These are phyloP conservation scores for Fusarium floridanum DNA, from an alignment of 2,329 filamentous ascomycete species.

Conservation along the genomic window DNA sequence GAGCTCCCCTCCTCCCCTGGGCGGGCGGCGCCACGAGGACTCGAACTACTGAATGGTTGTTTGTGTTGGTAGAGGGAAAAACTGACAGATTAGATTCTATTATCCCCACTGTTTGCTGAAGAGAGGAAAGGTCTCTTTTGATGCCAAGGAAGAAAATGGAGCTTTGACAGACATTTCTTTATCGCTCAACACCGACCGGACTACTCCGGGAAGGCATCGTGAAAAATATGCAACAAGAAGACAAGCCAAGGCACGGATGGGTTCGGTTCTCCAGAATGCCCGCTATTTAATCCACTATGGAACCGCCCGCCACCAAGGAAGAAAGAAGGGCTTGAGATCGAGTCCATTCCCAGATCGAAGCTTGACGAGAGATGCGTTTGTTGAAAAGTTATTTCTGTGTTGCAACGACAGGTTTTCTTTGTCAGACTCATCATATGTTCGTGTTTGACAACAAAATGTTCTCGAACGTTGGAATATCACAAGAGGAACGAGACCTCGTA, in stretches of 20 bases:
- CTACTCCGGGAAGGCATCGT: conserved; percentile 25
- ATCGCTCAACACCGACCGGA: conserved; percentile 30
- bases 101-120: background rate
- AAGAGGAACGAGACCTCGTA: background rate
- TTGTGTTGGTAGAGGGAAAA: background rate
- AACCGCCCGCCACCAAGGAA: conserved; percentile 26
- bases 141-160: conserved; percentile 20
- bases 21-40: conserved; percentile 8
- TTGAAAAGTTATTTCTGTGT: background rate
- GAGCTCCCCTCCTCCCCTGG: conserved; percentile 10
- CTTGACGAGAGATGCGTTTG: background rate
- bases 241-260: conserved; percentile 13
- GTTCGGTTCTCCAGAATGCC: conserved; percentile 24
- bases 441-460: conserved; percentile 3
- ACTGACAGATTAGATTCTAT: conserved; percentile 10
- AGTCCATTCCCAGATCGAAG: conserved; percentile 24
- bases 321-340: conserved; percentile 25
- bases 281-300: conserved; percentile 16
- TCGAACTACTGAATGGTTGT: conserved; percentile 1
- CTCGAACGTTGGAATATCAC: conserved; percentile 5
- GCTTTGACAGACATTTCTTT: background rate
- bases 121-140: background rate
- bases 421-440: background rate
- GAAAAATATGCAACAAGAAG: background rate
- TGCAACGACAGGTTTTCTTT: background rate